Evolutionary conservation across 371 early-diverging fungal genomes (phyloP).

Genomic region (Circinella minor): DNA sequence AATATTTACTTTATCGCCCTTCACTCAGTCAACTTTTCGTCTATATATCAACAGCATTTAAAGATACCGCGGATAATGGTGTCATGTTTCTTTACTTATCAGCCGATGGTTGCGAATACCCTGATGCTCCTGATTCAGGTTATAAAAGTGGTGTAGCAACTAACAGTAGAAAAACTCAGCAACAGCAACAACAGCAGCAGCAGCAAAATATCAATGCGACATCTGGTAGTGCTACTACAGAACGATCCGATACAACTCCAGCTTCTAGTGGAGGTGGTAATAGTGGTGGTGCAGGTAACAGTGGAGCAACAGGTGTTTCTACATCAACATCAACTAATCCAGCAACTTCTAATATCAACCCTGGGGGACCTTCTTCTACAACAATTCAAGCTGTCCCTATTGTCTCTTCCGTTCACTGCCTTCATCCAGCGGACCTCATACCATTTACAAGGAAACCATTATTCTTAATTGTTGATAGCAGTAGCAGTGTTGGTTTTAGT

Average conservation of each 20-base stretch:
- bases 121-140: slow-evolving; percentile 46
- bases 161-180: slow-evolving; percentile 34
- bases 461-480: slow-evolving; percentile 92
- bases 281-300: neutral
- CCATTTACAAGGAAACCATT: slow-evolving; percentile 94
- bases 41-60: slow-evolving; percentile 89
- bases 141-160: slow-evolving; percentile 77
- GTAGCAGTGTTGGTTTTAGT: slow-evolving; percentile 78
- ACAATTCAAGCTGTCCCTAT: neutral
- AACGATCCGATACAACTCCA: slow-evolving; percentile 13
- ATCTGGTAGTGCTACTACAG: slow-evolving; percentile 11
- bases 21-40: slow-evolving; percentile 86
- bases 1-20: slow-evolving; percentile 89
- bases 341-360: neutral
- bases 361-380: slow-evolving; percentile 10
- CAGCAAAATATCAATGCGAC: slow-evolving; percentile 1
- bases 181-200: neutral
- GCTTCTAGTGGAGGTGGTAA: neutral
- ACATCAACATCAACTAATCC: slow-evolving; percentile 11
- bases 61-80: slow-evolving; percentile 85
- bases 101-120: slow-evolving; percentile 79
- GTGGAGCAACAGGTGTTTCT: neutral
- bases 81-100: slow-evolving; percentile 89
- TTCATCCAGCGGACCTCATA: slow-evolving; percentile 89
- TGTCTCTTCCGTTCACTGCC: slow-evolving; percentile 62